Conservation (phyloP, 2,329 filamentous ascomycete species). For the Pseudopyrenochaeta lycopersici region DNA sequence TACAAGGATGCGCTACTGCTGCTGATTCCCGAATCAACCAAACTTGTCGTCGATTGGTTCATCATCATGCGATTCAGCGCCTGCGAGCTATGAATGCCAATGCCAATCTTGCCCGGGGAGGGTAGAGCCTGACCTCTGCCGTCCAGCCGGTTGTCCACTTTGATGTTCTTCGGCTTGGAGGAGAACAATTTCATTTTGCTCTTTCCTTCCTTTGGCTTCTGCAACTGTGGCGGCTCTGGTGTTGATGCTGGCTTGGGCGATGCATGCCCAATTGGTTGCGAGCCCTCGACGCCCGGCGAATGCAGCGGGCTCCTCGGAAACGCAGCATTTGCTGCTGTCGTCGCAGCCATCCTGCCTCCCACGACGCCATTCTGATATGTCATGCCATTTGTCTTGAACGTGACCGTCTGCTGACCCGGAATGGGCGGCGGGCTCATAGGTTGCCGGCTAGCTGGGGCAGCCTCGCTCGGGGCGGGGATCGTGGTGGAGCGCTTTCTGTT, state of each 20-base stretch:
- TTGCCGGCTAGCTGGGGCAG: slow-evolving; percentile 38
- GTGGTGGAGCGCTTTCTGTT: slow-evolving; percentile 77
- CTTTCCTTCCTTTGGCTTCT: slow-evolving; percentile 70
- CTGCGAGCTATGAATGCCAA: slow-evolving; percentile 70
- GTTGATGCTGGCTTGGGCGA: slow-evolving; percentile 44
- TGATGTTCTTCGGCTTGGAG: slow-evolving; percentile 74
- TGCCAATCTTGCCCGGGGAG: slow-evolving; percentile 71
- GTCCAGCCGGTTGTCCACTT: slow-evolving; percentile 69
- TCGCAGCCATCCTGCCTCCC: slow-evolving; percentile 70
- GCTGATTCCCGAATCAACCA: slow-evolving; percentile 67
- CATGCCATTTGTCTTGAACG: slow-evolving; percentile 53
- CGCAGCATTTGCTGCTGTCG: slow-evolving; percentile 76
- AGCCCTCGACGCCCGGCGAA: slow-evolving; percentile 50
- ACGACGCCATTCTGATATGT: slow-evolving; percentile 69
- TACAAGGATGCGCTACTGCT: slow-evolving; percentile 72
- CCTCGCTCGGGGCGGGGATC: slow-evolving; percentile 65
- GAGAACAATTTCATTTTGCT: slow-evolving; percentile 85
- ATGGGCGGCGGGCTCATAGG: slow-evolving; percentile 68
- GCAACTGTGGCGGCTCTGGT: slow-evolving; percentile 61
- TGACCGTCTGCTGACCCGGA: slow-evolving; percentile 37
- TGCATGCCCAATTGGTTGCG: slow-evolving; percentile 24
- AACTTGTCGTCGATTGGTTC: slow-evolving; percentile 76
- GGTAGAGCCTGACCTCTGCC: slow-evolving; percentile 72
- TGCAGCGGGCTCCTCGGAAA: slow-evolving; percentile 70
- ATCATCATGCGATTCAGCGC: slow-evolving; percentile 67